Percentiles rank a stretch among this genome's conserved stretches.
Evolutionary conservation across 371 early-diverging fungal genomes (phyloP).

Genomic region (Conidiobolus incongruus): DNA sequence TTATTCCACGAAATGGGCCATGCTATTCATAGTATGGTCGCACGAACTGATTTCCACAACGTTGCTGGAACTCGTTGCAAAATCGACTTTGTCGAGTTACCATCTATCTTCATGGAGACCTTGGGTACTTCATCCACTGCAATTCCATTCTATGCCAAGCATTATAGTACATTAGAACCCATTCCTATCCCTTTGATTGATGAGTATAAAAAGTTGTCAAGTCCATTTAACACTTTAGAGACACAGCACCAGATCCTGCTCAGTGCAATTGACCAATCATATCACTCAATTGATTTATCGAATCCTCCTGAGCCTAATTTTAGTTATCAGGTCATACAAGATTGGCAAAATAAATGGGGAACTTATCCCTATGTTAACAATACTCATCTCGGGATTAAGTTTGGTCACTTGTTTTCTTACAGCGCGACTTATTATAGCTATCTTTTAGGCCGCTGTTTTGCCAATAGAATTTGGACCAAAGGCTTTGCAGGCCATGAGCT

Average conservation of each 20-base stretch:
- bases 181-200: slow-evolving; percentile 19
- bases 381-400: slow-evolving; percentile 78
- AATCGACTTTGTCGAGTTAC: slow-evolving; percentile 91
- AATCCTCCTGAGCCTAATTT: background rate
- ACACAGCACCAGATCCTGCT: slow-evolving; percentile 69
- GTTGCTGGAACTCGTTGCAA: slow-evolving; percentile 84
- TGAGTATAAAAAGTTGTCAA: slow-evolving; percentile 21
- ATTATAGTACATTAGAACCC: slow-evolving; percentile 31
- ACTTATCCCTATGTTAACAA: slow-evolving; percentile 29
- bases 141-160: slow-evolving; percentile 36
- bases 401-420: slow-evolving; percentile 77
- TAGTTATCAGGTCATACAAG: background rate
- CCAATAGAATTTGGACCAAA: slow-evolving; percentile 45
- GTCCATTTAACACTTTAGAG: slow-evolving; percentile 41
- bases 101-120: slow-evolving; percentile 84
- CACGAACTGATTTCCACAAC: slow-evolving; percentile 83
- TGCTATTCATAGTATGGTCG: slow-evolving; percentile 93
- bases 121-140: slow-evolving; percentile 58
- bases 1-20: slow-evolving; percentile 98
- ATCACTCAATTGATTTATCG: slow-evolving; percentile 18
- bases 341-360: slow-evolving; percentile 12
- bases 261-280: slow-evolving; percentile 67
- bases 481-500: slow-evolving; percentile 34
- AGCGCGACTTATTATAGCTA: slow-evolving; percentile 88
- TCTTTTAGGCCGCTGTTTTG: slow-evolving; percentile 66